These are phyloP conservation scores for Termitomyces titanicus DNA, from an alignment of 768 basidiomycete species.

Conservation along the genomic window DNA sequence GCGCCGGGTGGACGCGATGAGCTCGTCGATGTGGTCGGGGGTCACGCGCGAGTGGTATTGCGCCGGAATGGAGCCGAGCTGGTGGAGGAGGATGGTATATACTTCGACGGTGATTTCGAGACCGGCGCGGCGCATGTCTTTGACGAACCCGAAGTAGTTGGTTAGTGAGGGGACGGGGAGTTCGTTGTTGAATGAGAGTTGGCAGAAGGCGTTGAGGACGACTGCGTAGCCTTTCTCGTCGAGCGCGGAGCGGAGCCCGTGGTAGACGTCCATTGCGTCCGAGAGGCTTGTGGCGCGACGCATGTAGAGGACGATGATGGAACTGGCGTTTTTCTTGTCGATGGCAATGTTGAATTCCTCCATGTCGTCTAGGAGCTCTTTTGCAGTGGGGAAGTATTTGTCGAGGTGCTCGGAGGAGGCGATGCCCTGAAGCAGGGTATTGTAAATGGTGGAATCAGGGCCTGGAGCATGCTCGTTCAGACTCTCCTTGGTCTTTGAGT, in stretches of 20 bases:
- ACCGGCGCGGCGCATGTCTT: constrained; percentile 73
- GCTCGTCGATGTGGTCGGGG: constrained; percentile 23
- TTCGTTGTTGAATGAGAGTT: constrained; percentile 46
- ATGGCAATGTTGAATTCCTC: constrained; percentile 41
- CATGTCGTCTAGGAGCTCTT: constrained; percentile 66
- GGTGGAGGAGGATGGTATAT: constrained; percentile 65
- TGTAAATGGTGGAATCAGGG: constrained; percentile 53
- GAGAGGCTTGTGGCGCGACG: constrained; percentile 47
- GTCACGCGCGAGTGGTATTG: constrained; percentile 19
- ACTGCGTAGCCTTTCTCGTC: constrained; percentile 57
- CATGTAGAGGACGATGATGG: constrained; percentile 66
- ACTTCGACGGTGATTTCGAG: constrained; percentile 52
- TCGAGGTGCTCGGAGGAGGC: constrained; percentile 37
- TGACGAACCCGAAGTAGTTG: constrained; percentile 72
- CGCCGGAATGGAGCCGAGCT: constrained; percentile 44
- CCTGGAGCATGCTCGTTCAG: constrained; percentile 33
- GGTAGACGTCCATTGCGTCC: constrained; percentile 65
- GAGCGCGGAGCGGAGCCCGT: constrained; percentile 36
- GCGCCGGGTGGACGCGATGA: constrained; percentile 52
- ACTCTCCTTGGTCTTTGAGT: constrained; percentile 12
- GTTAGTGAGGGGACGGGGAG: constrained; percentile 39
- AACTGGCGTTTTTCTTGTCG: constrained; percentile 42
- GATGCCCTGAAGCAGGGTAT: constrained; percentile 47
- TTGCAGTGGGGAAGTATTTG: constrained; percentile 45
- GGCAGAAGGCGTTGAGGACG: constrained; percentile 63